Conservation (phyloP, 2,329 filamentous ascomycete genomes). For the Ilyonectria destructans region DNA sequence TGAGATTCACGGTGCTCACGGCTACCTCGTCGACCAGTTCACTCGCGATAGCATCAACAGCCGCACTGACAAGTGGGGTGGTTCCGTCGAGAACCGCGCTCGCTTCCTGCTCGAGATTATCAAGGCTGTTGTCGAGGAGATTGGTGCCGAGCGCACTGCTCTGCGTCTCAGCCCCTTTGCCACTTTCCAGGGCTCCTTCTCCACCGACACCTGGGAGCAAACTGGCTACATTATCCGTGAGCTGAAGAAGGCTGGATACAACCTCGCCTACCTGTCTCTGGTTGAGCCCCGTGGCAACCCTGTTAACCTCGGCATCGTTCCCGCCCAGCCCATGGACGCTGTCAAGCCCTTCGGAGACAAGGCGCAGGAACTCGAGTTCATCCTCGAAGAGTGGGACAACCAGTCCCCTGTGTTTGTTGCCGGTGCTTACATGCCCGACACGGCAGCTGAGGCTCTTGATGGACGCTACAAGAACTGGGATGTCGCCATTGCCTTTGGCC, state of each 20-base stretch:
- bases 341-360: constrained; percentile 27
- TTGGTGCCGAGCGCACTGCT: constrained; percentile 67
- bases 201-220: constrained; percentile 50
- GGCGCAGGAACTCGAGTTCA: constrained; percentile 55
- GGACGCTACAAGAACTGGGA: constrained; percentile 48
- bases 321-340: constrained; percentile 1
- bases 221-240: constrained; percentile 47
- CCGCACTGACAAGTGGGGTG: constrained; percentile 70
- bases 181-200: constrained; percentile 49
- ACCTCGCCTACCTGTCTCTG: constrained; percentile 55
- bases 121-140: constrained; percentile 57
- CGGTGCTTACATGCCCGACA: constrained; percentile 50
- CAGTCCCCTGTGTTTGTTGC: constrained; percentile 53
- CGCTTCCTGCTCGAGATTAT: constrained; percentile 67
- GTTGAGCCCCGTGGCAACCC: constrained; percentile 56
- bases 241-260: constrained; percentile 47
- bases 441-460: constrained; percentile 44
- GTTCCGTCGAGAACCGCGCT: constrained; percentile 68
- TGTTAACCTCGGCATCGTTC: constrained; percentile 53
- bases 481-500: constrained; percentile 51
- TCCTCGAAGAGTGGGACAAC: constrained; percentile 54
- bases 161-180: constrained; percentile 72
- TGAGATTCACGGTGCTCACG: constrained; percentile 72
- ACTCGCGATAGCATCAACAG: constrained; percentile 67
- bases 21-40: constrained; percentile 78